Conservation (phyloP, 1,284 basidiomycete genomes). For the Fomitopsis palustris region DNA sequence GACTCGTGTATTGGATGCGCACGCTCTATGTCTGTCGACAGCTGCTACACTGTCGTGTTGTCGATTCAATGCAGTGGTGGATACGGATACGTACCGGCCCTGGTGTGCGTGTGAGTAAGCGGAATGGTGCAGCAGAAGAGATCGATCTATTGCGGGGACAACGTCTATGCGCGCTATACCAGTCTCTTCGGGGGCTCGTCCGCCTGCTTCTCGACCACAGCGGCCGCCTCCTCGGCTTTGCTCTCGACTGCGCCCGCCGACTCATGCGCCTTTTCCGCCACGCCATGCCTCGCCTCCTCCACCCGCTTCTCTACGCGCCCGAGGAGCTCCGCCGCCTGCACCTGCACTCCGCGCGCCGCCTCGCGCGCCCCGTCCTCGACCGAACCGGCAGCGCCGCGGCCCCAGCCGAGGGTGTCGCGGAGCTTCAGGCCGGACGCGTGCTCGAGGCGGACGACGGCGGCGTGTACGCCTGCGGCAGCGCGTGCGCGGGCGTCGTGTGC, state of each 20-base stretch:
- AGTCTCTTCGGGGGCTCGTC: background rate
- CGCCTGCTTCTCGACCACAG: background rate
- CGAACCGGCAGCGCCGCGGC: slow-evolving; percentile 12
- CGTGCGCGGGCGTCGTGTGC: slow-evolving; percentile 29
- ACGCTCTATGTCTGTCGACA: too few species aligned
- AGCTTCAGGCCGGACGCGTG: slow-evolving; percentile 71
- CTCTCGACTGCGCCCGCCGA: background rate
- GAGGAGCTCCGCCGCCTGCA: slow-evolving; percentile 18
- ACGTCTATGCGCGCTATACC: background rate
- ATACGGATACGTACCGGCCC: too few species aligned
- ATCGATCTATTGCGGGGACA: background rate
- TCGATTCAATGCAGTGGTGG: too few species aligned
- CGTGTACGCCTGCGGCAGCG: slow-evolving; percentile 44
- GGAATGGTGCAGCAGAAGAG: background rate
- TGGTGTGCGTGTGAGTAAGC: too few species aligned
- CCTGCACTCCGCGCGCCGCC: slow-evolving; percentile 13
- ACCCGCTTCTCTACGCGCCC: slow-evolving; percentile 13
- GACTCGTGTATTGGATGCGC: too few species aligned
- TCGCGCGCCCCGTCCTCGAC: slow-evolving; percentile 8
- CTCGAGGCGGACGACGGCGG: slow-evolving; percentile 58
- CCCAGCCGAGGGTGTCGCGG: slow-evolving; percentile 53
- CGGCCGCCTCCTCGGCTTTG: background rate
- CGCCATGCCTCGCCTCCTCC: slow-evolving; percentile 14
- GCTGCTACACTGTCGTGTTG: too few species aligned
- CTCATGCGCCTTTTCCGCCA: background rate